Evolutionary conservation across 768 basidiomycete species (phyloP).

Genomic region (Leucocoprinus sp.): DNA sequence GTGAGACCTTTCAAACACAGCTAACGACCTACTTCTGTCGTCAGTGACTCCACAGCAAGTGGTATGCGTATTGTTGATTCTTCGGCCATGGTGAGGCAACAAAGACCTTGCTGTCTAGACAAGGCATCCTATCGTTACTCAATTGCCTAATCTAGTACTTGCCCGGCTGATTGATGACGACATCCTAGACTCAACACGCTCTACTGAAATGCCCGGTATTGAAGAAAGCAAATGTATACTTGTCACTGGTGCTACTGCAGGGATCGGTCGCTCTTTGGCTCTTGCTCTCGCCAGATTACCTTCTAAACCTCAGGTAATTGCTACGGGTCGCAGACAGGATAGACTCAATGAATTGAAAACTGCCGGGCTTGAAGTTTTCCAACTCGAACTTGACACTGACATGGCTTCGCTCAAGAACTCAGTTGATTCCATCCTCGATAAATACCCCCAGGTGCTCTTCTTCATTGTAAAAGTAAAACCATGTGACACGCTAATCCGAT

Average conservation of each 20-base stretch:
- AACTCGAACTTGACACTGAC: slow-evolving; percentile 36
- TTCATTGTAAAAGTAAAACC: too few species aligned
- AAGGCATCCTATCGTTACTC: background rate
- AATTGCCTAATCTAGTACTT: background rate
- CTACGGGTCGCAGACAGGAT: slow-evolving; percentile 42
- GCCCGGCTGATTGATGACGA: background rate
- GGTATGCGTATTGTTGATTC: background rate
- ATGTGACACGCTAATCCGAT: too few species aligned
- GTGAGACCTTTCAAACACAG: background rate
- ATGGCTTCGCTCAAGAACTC: slow-evolving; percentile 30
- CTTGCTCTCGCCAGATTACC: slow-evolving; percentile 39
- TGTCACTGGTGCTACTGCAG: slow-evolving; percentile 49
- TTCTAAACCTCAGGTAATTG: slow-evolving; percentile 41
- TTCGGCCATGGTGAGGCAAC: background rate
- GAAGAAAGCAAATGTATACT: slow-evolving; percentile 42
- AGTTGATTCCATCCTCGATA: slow-evolving; percentile 30
- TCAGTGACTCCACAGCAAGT: slow-evolving; percentile 1
- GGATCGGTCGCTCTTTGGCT: slow-evolving; percentile 51
- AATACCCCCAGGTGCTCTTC: slow-evolving; percentile 44
- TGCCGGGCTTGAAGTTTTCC: slow-evolving; percentile 31
- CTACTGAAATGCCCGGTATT: slow-evolving; percentile 35
- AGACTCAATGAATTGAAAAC: slow-evolving; percentile 41
- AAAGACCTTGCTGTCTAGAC: background rate
- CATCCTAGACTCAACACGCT: too few species aligned
- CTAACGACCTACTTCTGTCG: slow-evolving; percentile 2